These are phyloP conservation scores for Quillaja saponaria DNA, from an alignment of 306 rosid species.

Conservation along the genomic window DNA sequence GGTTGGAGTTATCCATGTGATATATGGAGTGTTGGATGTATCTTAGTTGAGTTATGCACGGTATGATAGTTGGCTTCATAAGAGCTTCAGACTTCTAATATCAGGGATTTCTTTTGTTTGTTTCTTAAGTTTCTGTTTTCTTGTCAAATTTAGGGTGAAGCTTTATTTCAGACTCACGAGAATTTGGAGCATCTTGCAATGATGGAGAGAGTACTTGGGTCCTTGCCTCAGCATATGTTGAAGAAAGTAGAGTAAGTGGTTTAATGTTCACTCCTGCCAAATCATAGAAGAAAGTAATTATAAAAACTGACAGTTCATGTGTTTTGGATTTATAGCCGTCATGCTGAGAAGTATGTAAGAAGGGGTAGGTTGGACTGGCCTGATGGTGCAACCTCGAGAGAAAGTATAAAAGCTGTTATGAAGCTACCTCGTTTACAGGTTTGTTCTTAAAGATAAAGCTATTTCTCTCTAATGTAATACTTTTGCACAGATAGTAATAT, in stretches of 20 bases:
- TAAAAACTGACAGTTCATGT: not conserved
- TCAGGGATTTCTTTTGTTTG: too few relatives aligned
- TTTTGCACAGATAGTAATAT: not conserved
- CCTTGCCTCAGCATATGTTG: conserved; percentile 63
- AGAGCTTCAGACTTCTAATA: not conserved
- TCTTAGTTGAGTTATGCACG: conserved; percentile 87
- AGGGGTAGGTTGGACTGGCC: conserved; percentile 95
- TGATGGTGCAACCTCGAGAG: conserved; percentile 80
- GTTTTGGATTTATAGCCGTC: conserved; percentile 52
- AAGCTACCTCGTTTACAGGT: conserved; percentile 94
- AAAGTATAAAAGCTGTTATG: conserved; percentile 81
- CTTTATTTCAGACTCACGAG: conserved; percentile 94
- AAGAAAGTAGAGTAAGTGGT: conserved; percentile 75
- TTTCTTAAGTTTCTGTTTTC: not conserved
- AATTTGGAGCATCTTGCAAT: conserved; percentile 94
- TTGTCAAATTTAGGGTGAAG: conserved; percentile 65
- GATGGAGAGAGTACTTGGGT: conserved; percentile 95
- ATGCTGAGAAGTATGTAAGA: conserved; percentile 82
- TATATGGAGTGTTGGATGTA: conserved; percentile 97
- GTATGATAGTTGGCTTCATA: conserved; percentile 34
- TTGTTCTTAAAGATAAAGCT: conserved; percentile 7
- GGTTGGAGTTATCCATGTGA: conserved; percentile 98
- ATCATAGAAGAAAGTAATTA: not conserved
- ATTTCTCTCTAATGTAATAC: not conserved
- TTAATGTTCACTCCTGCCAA: not conserved